Base-by-base conservation (phyloP, 1,139 yeast species). In the Magnusiomyces suaveolens region DNA sequence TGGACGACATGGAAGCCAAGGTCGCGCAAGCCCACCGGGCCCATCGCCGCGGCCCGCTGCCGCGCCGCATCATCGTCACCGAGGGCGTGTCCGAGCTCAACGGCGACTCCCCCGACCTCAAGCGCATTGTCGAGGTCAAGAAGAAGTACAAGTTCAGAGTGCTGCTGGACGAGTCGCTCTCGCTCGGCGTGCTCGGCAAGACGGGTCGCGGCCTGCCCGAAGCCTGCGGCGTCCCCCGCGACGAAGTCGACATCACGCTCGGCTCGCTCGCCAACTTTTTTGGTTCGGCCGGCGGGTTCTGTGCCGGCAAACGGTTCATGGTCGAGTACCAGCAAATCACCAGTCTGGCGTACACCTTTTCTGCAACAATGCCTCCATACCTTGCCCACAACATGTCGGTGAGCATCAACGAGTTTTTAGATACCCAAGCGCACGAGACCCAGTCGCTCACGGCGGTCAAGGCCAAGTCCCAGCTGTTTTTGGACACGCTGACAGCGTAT, bases 331-430 rank as follows among this genome's bases (percentile, higher is more conserved):
- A 94, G 75, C 82, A 95, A 66, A 84, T 90, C 64, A 87, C 89
- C 36, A 87, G 96, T 10, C 76, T 79, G 62, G 96, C 96, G 1
- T 92, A 88, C 66, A 94, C 94, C 57, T 92, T 88, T 67, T 85
- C 95, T 66, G 99, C 99, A 10, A 81, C 97, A 1, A 79, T 92
- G 67, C 97, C 98, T 16, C 95, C 97, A 21, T 90, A 86, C 69
- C 79, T 89, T 51, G 96, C 96, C 1, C 79, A 77, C 56, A 83
- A 83, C n/a, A 80, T 83, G 0, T 78, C 87, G 1, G 78, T 78
- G 53, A 82, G 83, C 1, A 73, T 89, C 51, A 18, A 20, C 24
- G 68, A 74, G 12, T 48, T 54, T 43, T 56, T 60, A 49, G 44
- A 51, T 10, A 55, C 57, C 20, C 56, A 51, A n/a, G 53, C 47